phyloP scores from a whole-genome alignment of 345 rosid species.

The Citrus australasica region DNA sequence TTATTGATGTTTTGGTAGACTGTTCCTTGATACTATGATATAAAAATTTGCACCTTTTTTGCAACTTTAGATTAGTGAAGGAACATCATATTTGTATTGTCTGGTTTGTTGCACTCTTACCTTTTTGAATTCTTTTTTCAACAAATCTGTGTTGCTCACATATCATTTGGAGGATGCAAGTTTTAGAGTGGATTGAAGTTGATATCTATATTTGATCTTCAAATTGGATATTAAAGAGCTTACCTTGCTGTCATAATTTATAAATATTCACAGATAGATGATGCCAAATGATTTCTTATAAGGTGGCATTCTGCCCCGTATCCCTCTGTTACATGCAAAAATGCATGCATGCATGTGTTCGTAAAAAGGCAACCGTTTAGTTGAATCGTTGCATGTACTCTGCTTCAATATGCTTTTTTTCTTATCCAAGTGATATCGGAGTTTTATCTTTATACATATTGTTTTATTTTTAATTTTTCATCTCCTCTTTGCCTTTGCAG shows the following conservation, averaged over 20 bases:
- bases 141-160: background rate
- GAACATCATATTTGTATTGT: background rate
- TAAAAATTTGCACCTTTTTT: background rate
- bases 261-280: background rate
- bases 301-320: background rate
- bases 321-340: background rate
- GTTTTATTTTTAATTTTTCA: background rate
- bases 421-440: background rate
- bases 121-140: background rate
- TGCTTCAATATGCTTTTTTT: background rate
- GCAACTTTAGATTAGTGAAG: background rate
- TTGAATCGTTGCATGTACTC: background rate
- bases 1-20: background rate
- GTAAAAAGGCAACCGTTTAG: background rate
- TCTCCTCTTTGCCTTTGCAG: conserved; percentile 37
- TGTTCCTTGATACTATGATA: background rate
- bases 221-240: background rate
- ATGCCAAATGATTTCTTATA: background rate
- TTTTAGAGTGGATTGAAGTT: background rate
- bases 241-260: background rate
- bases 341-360: background rate
- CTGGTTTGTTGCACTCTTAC: background rate
- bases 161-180: background rate
- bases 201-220: background rate
- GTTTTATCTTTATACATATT: background rate